A percentile compares a stretch with the other conserved stretches of the same genome.
phyloP scores from a whole-genome alignment of 1,284 basidiomycete genomes.

The Cryptococcus sp. region DNA sequence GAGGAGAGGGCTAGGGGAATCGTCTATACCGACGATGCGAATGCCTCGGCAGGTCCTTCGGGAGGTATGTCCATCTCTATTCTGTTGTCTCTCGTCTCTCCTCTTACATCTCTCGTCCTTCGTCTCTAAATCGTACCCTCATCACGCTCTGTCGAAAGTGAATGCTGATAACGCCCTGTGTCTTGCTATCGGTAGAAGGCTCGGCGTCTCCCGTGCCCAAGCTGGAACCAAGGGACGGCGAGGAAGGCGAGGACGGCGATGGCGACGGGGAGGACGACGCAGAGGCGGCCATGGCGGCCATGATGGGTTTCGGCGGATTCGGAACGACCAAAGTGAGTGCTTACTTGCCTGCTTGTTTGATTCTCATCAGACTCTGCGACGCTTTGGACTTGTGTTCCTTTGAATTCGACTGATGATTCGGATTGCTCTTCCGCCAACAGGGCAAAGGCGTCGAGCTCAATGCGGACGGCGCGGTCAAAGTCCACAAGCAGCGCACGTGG shows the following conservation, averaged over 20 bases:
- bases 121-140: too few species aligned
- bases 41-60: slow-evolving; percentile 16
- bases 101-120: neutral
- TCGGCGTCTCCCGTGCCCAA: neutral
- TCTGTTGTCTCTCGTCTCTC: too few species aligned
- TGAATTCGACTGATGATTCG: neutral
- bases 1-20: slow-evolving; percentile 47
- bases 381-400: neutral
- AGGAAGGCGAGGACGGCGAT: slow-evolving; percentile 57
- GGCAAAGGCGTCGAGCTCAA: slow-evolving; percentile 67
- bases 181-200: neutral
- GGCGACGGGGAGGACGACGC: slow-evolving; percentile 65
- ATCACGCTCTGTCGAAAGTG: too few species aligned
- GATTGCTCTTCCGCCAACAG: slow-evolving; percentile 56
- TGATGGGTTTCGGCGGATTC: slow-evolving; percentile 89
- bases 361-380: neutral
- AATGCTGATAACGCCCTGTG: neutral
- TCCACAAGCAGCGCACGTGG: slow-evolving; percentile 93
- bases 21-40: slow-evolving; percentile 35
- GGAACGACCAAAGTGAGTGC: slow-evolving; percentile 78
- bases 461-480: slow-evolving; percentile 61
- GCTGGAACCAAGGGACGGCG: slow-evolving; percentile 8
- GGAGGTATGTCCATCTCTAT: slow-evolving; percentile 21
- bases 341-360: neutral
- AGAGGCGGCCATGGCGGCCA: slow-evolving; percentile 76